A percentile compares a stretch with the other conserved stretches of the same genome.
phyloP scores from a whole-genome alignment of 306 rosid genomes.

The Fragaria iinumae region DNA sequence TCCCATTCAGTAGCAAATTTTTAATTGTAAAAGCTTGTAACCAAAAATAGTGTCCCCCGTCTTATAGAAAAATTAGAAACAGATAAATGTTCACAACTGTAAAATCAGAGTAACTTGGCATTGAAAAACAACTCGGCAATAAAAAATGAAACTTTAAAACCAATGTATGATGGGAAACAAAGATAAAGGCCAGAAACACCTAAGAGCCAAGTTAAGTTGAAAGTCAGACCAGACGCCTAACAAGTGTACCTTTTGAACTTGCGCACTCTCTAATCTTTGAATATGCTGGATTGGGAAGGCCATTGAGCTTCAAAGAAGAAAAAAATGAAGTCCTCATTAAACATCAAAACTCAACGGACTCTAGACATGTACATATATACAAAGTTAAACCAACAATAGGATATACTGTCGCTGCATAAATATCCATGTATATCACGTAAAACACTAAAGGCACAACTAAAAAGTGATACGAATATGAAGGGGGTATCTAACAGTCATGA shows the following conservation, averaged over 20 bases:
- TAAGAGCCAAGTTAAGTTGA: background rate
- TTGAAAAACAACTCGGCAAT: background rate
- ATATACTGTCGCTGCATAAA: background rate
- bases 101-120: background rate
- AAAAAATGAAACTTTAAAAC: background rate
- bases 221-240: conserved; percentile 17
- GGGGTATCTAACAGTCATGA: background rate
- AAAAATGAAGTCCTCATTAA: conserved; percentile 13
- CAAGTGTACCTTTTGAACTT: conserved; percentile 66
- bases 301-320: conserved; percentile 43
- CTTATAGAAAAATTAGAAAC: background rate
- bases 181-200: conserved; percentile 1
- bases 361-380: background rate
- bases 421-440: background rate
- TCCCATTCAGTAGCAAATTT: conserved; percentile 19
- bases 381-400: background rate
- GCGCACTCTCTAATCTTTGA: conserved; percentile 48
- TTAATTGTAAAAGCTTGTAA: conserved; percentile 11
- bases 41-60: background rate
- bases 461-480: background rate
- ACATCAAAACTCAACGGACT: background rate
- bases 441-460: background rate
- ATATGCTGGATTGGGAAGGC: conserved; percentile 38
- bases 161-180: no score
- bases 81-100: conserved; percentile 1